These are phyloP conservation scores for Cinnamomum chago DNA, from an alignment of 164 flowering plant species.

Conservation along the genomic window DNA sequence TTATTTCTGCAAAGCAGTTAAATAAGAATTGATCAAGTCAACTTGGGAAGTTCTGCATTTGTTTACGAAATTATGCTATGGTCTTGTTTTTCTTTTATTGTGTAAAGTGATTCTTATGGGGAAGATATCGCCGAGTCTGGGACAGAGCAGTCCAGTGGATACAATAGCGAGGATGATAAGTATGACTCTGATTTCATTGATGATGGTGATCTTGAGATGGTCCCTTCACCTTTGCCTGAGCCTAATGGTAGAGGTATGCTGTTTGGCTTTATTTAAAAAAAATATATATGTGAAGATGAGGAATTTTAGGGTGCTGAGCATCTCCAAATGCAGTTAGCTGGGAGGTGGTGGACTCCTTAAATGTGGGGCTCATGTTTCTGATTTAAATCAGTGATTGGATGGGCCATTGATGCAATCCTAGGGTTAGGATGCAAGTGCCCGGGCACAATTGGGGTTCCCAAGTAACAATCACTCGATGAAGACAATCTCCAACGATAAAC, in stretches of 20 bases:
- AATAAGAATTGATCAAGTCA: background rate
- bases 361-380: background rate
- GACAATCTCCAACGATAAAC: too few species aligned
- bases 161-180: conserved; percentile 37
- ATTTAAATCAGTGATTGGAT: too few species aligned
- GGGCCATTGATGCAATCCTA: too few species aligned
- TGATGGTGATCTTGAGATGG: conserved; percentile 22
- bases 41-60: background rate
- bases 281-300: too few species aligned
- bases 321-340: background rate
- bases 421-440: too few species aligned
- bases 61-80: background rate
- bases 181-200: conserved; percentile 50
- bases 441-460: too few species aligned
- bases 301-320: background rate
- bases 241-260: conserved; percentile 79
- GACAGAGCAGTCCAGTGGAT: conserved; percentile 45
- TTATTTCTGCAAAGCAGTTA: background rate
- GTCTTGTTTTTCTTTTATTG: conserved; percentile 30
- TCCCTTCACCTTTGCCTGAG: conserved; percentile 37
- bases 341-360: background rate
- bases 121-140: conserved; percentile 61
- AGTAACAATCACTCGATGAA: too few species aligned
- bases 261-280: background rate
- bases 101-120: conserved; percentile 55